phyloP scores from a whole-genome alignment of 208 protist genomes.

The Wallacemonas sp. region DNA sequence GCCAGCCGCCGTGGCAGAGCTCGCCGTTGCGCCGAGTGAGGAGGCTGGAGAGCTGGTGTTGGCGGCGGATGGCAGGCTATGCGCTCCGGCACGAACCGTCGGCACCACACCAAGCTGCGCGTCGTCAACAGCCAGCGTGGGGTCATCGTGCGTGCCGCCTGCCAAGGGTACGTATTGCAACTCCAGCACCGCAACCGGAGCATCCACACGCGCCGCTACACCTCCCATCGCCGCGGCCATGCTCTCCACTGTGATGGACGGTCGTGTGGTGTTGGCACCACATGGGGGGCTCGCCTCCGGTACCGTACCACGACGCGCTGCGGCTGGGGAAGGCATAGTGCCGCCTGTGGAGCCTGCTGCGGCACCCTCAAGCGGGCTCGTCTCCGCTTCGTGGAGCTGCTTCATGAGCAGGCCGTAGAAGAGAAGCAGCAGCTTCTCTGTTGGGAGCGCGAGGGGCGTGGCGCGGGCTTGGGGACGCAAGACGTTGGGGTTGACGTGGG shows the following conservation, averaged over 20 bases:
- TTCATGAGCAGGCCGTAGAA: slow-evolving; percentile 54
- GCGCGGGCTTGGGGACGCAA: neutral
- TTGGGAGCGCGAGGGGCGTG: slow-evolving; percentile 18
- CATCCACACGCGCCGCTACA: neutral
- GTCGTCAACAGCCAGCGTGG: neutral
- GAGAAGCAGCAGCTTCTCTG: slow-evolving; percentile 39
- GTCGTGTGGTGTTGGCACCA: neutral
- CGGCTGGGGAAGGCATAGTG: too few species aligned
- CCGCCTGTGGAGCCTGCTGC: neutral
- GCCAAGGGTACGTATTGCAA: slow-evolving; percentile 38
- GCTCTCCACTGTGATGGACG: neutral
- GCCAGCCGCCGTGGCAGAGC: too few species aligned
- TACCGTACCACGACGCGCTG: too few species aligned
- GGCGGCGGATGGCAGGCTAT: too few species aligned
- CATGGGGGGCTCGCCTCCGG: too few species aligned
- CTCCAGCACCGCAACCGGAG: slow-evolving; percentile 56
- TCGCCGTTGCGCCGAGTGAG: too few species aligned
- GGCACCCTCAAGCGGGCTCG: neutral
- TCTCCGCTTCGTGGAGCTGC: slow-evolving; percentile 22
- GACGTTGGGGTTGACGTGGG: neutral
- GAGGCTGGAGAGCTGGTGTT: too few species aligned
- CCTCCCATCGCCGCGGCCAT: neutral
- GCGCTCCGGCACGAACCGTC: too few species aligned
- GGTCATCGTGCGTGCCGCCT: neutral
- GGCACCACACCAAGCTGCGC: neutral